Base-by-base conservation (phyloP, 2,329 filamentous ascomycete genomes). In the Geosmithia putterillii region DNA sequence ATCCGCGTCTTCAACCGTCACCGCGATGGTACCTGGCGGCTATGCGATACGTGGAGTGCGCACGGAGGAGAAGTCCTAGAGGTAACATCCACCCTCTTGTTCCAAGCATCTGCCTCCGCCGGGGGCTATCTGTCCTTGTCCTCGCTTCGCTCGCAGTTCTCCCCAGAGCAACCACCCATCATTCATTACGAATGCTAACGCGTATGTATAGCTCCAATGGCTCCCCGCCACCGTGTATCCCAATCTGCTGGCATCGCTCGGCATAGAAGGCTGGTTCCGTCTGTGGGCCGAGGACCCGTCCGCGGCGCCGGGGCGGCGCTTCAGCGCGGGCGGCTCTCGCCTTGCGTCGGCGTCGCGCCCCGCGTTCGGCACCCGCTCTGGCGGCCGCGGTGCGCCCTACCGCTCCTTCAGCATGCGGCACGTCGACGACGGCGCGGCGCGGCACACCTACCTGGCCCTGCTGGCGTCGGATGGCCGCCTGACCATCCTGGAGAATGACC, bases 271-370 rank as follows among this genome's bases (percentile, higher is more conserved):
- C 55, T 81, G 82, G 60, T 87, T 94, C 68, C 86, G 88, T 58
- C 73, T 96, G 50, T 96, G 90, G 90, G 82, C 85, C 47, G 90
- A 95, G 65, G 87, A 95, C 62, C 80, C 84, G 15, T 83, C 81
- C 1, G 83, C 92, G 41, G 73, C 84, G 1, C 80, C 82, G 1
- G 87, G 88, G 25, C 79, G 84, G 25, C 81, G 89, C 42, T 96
- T 95, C 70, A 86, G 81, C 57, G 72, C 64, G 67, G 60, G 59
- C 15, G 32, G 40, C 6, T 32, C 28, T 3, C 28, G 28, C 6
- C 28, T 32, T 4, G 63, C 63, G 28, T 60, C 55, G 25, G 61
- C 57, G 42, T 64, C 69, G 39, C 72, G 68, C 38, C 68, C 72
- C 3, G 70, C 73, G 10, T 76, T 73, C 41, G 74, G 78, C 51